Conservation (phyloP, 2,329 filamentous ascomycete genomes). For the Fusarium udum region DNA sequence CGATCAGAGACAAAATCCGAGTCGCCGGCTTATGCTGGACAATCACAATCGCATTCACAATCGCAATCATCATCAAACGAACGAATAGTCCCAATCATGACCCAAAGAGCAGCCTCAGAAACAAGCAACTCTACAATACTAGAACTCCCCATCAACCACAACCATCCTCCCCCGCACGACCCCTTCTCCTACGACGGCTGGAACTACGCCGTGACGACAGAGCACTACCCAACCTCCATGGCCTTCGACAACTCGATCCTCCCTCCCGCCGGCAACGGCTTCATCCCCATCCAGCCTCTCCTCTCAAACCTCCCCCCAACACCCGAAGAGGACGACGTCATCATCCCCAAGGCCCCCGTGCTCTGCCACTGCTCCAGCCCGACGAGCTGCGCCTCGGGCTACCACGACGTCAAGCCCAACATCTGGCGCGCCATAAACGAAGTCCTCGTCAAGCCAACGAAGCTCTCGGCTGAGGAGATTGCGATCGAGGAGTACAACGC, state of each 20-base stretch:
- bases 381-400: neutral
- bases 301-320: neutral
- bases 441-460: constrained; percentile 14
- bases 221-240: constrained; percentile 9
- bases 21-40: neutral
- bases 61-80: neutral
- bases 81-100: neutral
- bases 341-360: neutral
- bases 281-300: neutral
- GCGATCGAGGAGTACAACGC: constrained; percentile 31
- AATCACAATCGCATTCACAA: neutral
- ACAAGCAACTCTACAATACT: constrained; percentile 11
- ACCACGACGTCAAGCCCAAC: constrained; percentile 18
- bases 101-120: neutral
- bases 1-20: neutral
- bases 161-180: neutral
- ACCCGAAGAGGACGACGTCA: constrained; percentile 12
- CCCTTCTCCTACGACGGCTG: constrained; percentile 17
- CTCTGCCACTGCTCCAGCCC: constrained; percentile 23
- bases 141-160: constrained; percentile 13
- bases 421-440: constrained; percentile 44
- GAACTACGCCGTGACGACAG: neutral
- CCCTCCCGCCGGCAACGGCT: neutral
- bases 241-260: constrained; percentile 16
- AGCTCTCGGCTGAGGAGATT: constrained; percentile 25